Conservation (phyloP, 1,284 basidiomycete species). For the Apiotrichum gamsii region DNA sequence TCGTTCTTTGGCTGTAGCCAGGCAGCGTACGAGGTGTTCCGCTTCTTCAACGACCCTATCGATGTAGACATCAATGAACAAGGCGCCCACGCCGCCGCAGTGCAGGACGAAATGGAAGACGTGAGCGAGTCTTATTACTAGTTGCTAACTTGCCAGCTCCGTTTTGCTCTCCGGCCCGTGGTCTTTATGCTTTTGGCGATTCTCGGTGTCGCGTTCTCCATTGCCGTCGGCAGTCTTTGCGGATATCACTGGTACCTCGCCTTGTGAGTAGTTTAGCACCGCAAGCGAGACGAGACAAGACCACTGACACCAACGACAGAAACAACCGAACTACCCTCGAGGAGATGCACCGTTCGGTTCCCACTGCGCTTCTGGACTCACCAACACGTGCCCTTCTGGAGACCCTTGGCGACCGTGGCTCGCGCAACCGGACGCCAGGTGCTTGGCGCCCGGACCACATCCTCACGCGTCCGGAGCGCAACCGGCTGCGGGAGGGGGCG, state of each 20-base stretch:
- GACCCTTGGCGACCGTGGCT: slow-evolving; percentile 6
- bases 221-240: slow-evolving; percentile 70
- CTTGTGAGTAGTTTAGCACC: slow-evolving; percentile 52
- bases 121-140: slow-evolving; percentile 4
- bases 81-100: not conserved
- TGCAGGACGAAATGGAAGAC: slow-evolving; percentile 5
- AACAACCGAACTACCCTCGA: slow-evolving; percentile 83
- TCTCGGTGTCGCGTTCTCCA: slow-evolving; percentile 57
- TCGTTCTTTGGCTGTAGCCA: slow-evolving; percentile 59
- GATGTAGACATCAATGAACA: not conserved
- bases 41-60: slow-evolving; percentile 56
- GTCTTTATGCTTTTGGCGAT: slow-evolving; percentile 64
- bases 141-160: slow-evolving; percentile 47
- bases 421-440: slow-evolving; percentile 7
- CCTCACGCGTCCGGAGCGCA: slow-evolving; percentile 62
- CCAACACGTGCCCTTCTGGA: slow-evolving; percentile 9
- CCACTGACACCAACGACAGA: slow-evolving; percentile 51
- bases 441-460: slow-evolving; percentile 60
- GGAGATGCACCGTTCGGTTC: slow-evolving; percentile 60
- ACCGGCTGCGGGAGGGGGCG: slow-evolving; percentile 62
- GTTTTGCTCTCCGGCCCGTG: slow-evolving; percentile 54
- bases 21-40: slow-evolving; percentile 57
- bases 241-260: slow-evolving; percentile 70
- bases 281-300: too few species aligned
- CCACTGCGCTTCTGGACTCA: slow-evolving; percentile 30